A percentile compares a stretch with the other conserved stretches of the same genome.
Evolutionary conservation across 148 eudicot genomes (phyloP).

Genomic region (Limonium bicolor): DNA sequence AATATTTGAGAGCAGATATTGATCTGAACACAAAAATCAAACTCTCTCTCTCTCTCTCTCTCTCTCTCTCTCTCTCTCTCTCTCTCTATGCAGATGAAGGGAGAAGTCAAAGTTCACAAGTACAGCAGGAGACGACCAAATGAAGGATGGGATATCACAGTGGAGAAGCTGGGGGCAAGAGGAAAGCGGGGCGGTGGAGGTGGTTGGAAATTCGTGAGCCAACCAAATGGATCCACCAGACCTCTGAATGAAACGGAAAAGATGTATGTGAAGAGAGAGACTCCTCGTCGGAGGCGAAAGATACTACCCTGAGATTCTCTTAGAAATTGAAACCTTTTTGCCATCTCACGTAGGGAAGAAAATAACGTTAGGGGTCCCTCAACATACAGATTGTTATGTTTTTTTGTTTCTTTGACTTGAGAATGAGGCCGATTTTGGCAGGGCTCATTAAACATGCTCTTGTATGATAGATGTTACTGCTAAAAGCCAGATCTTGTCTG

Average conservation of each 20-base stretch:
- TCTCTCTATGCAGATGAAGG: conserved; percentile 29
- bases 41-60: neutral
- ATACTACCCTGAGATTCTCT: conserved; percentile 51
- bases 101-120: conserved; percentile 61
- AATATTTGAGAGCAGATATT: too few relatives aligned
- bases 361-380: too few relatives aligned
- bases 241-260: conserved; percentile 65
- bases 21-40: neutral
- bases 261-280: conserved; percentile 73
- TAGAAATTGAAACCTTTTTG: too few relatives aligned
- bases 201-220: conserved; percentile 71
- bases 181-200: conserved; percentile 80
- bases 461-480: too few relatives aligned
- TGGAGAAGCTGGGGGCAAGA: conserved; percentile 48
- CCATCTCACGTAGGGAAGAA: too few relatives aligned
- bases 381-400: too few relatives aligned
- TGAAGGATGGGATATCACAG: conserved; percentile 57
- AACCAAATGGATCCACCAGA: conserved; percentile 71
- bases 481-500: too few relatives aligned
- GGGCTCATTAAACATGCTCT: too few relatives aligned
- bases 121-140: conserved; percentile 76
- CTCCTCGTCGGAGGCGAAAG: conserved; percentile 57
- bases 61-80: neutral
- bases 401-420: too few relatives aligned
- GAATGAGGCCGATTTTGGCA: too few relatives aligned